A percentile compares a stretch with the other conserved stretches of the same genome.
phyloP scores from a whole-genome alignment of 2,329 filamentous ascomycete genomes.

The Gnomoniopsis smithogilvyi region DNA sequence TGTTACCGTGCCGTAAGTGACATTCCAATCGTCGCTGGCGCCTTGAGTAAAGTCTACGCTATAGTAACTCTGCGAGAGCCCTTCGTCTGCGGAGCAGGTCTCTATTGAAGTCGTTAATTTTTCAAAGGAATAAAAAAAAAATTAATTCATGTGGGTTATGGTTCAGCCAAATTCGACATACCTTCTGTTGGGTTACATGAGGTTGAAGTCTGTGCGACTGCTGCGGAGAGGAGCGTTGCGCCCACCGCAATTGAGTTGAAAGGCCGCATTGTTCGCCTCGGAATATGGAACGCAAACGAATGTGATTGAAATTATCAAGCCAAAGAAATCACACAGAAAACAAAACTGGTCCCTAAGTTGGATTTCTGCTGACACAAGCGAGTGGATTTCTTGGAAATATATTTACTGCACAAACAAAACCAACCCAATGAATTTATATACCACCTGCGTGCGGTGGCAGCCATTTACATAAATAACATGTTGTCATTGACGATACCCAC shows the following conservation, averaged over 20 bases:
- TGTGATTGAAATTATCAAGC: background rate
- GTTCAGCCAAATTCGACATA: constrained; percentile 7
- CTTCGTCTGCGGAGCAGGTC: constrained; percentile 18
- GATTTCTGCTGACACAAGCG: too few relatives aligned
- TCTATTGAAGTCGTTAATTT: background rate
- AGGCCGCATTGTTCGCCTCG: constrained; percentile 8
- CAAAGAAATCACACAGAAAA: background rate
- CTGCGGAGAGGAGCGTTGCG: constrained; percentile 13
- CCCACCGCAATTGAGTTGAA: background rate
- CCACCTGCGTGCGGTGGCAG: too few relatives aligned
- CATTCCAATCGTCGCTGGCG: constrained; percentile 40
- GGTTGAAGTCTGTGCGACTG: constrained; percentile 20
- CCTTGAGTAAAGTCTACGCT: constrained; percentile 63
- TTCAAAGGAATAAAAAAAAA: too few relatives aligned
- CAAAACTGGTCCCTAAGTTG: too few relatives aligned
- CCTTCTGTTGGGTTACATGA: constrained; percentile 22
- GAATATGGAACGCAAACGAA: background rate
- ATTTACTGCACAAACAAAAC: background rate
- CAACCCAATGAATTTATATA: too few relatives aligned
- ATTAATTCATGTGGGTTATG: too few relatives aligned
- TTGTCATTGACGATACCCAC: too few relatives aligned
- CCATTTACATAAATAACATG: too few relatives aligned
- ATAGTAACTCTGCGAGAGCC: constrained; percentile 16
- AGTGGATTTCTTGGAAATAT: too few relatives aligned
- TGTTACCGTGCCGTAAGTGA: constrained; percentile 24